These are phyloP conservation scores for Sarcocystis neurona DNA, from an alignment of 169 alveolate species.

Conservation along the genomic window DNA sequence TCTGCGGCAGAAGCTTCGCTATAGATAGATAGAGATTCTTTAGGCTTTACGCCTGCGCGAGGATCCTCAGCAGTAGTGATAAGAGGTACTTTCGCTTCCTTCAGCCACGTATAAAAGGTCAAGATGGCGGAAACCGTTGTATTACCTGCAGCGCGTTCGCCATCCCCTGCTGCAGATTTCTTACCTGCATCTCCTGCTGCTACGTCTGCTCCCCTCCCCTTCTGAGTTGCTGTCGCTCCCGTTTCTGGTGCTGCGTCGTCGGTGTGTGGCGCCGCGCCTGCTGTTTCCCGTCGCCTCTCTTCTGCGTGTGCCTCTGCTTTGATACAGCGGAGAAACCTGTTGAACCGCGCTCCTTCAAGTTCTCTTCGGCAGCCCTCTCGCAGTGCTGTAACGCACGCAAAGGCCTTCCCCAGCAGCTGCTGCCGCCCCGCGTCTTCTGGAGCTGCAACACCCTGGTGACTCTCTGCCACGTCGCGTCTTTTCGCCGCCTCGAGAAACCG, in stretches of 20 bases:
- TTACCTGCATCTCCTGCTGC: too few relatives aligned
- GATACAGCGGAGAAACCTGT: slow-evolving; percentile 30
- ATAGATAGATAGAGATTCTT: background rate
- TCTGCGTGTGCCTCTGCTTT: background rate
- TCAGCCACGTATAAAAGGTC: background rate
- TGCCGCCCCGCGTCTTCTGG: background rate
- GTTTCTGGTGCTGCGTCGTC: background rate
- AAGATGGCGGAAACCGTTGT: background rate
- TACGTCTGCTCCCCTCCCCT: too few relatives aligned
- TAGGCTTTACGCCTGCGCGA: slow-evolving; percentile 23
- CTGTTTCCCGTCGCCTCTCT: background rate
- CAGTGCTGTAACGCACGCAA: slow-evolving; percentile 35
- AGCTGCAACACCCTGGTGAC: background rate
- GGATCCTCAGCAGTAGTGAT: slow-evolving; percentile 43
- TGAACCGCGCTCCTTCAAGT: slow-evolving; percentile 34
- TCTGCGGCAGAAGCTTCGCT: background rate
- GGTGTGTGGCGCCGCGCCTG: too few relatives aligned
- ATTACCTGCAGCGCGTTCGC: background rate
- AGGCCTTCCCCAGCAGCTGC: slow-evolving; percentile 32
- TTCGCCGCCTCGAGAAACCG: slow-evolving; percentile 2
- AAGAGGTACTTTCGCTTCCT: background rate
- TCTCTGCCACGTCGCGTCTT: too few relatives aligned
- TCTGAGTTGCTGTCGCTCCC: background rate
- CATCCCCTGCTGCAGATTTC: too few relatives aligned
- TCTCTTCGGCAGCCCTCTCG: slow-evolving; percentile 39